Conservation (phyloP, 805 yeast species). For the Candida awuae region DNA sequence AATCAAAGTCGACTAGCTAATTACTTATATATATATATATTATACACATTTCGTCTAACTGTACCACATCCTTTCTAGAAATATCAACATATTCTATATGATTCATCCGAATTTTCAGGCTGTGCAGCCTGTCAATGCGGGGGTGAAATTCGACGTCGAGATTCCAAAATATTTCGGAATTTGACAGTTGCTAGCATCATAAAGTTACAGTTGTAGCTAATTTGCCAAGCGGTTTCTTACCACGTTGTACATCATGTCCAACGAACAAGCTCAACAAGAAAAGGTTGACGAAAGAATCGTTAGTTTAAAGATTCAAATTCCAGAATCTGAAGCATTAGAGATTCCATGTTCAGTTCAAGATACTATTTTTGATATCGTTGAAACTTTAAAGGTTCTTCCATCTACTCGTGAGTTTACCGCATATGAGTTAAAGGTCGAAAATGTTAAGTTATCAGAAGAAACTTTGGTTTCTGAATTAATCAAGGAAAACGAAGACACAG, state of each 20-base stretch:
- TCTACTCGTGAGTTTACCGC: conserved; percentile 53
- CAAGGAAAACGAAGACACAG: conserved; percentile 21
- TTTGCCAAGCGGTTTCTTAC: too few relatives aligned
- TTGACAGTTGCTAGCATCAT: too few relatives aligned
- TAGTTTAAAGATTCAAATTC: conserved; percentile 10
- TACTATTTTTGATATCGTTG: conserved; percentile 47
- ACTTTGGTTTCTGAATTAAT: conserved; percentile 24
- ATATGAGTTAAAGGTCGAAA: conserved; percentile 39
- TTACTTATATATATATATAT: too few relatives aligned
- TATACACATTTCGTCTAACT: too few relatives aligned
- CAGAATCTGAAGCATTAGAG: conserved; percentile 11
- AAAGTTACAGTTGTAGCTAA: too few relatives aligned
- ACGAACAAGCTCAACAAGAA: conserved; percentile 9
- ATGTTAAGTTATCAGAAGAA: conserved; percentile 26
- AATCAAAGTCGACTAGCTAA: conserved; percentile 73
- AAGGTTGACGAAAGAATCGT: conserved; percentile 12
- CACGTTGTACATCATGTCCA: conserved; percentile 1
- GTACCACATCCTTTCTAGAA: too few relatives aligned
- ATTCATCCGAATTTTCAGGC: conserved; percentile 2
- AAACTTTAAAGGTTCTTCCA: conserved; percentile 50
- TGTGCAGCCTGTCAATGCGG: background rate
- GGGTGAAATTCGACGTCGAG: conserved; percentile 5
- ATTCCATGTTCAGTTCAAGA: conserved; percentile 31
- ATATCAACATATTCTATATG: background rate
- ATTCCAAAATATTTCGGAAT: background rate